A percentile compares a stretch with the other conserved stretches of the same genome.
Evolutionary conservation across 176 grass and related monocot genomes (phyloP).

Genomic region (Thalia dealbata): DNA sequence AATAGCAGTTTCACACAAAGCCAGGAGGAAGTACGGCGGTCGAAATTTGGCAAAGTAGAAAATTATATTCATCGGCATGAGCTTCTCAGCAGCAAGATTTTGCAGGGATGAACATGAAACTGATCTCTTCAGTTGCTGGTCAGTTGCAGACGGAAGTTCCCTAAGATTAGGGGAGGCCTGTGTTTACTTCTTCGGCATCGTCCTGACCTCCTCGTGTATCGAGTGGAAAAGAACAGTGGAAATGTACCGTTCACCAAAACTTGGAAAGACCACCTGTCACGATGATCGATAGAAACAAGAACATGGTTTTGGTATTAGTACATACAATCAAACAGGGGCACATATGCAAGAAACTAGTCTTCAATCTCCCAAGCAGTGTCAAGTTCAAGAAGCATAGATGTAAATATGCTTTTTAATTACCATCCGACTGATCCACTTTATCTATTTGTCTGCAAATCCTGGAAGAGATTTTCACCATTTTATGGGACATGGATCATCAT

Average conservation of each 20-base stretch:
- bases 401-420: neutral
- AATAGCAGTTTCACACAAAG: neutral
- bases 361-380: neutral
- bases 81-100: neutral
- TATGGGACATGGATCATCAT: neutral
- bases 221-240: slow-evolving; percentile 63
- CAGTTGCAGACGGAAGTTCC: neutral
- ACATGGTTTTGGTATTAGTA: neutral
- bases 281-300: neutral
- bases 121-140: neutral
- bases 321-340: neutral
- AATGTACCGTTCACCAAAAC: slow-evolving; percentile 89
- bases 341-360: neutral
- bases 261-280: slow-evolving; percentile 82
- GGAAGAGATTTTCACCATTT: neutral
- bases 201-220: slow-evolving; percentile 68
- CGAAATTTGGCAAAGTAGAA: neutral
- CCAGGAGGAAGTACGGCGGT: neutral
- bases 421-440: neutral
- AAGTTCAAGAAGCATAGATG: neutral
- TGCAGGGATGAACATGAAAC: neutral
- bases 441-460: neutral
- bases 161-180: neutral
- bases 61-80: neutral
- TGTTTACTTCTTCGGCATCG: slow-evolving; percentile 47